These are phyloP conservation scores for Hura crepitans DNA, from an alignment of 441 rosid genomes.

Conservation along the genomic window DNA sequence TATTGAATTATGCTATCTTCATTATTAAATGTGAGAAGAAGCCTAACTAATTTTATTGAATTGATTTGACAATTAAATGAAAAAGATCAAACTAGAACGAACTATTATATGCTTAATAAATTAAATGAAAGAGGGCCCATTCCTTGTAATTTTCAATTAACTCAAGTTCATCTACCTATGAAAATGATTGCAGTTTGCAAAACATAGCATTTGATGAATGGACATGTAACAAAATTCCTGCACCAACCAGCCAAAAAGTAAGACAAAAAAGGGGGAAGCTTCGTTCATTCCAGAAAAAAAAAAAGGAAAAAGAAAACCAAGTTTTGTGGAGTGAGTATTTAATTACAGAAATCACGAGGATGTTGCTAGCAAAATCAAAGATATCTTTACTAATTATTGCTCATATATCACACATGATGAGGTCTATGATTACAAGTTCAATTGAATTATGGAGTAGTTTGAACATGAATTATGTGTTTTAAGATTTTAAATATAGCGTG, in stretches of 20 bases:
- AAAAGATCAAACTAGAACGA: neutral
- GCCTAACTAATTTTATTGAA: neutral
- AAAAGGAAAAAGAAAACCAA: neutral
- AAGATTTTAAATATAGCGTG: neutral
- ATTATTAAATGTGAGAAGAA: too few relatives aligned
- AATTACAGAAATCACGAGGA: neutral
- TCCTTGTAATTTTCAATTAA: neutral
- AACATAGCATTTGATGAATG: neutral
- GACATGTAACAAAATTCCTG: neutral
- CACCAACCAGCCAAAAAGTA: neutral
- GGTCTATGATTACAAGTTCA: neutral
- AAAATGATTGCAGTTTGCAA: neutral
- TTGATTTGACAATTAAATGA: neutral
- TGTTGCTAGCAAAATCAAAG: neutral
- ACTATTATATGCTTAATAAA: neutral
- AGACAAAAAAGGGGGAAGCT: neutral
- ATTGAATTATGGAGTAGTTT: constrained; percentile 16
- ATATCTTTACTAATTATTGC: neutral
- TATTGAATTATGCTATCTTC: too few relatives aligned
- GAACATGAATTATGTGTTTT: constrained; percentile 18
- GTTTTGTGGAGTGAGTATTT: neutral
- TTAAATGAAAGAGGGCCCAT: neutral
- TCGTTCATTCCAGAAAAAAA: neutral
- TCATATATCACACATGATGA: constrained; percentile 10
- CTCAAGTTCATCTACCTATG: neutral